Base-by-base conservation (phyloP, 139 green algal species). In the Raphidocelis subcapitata region DNA sequence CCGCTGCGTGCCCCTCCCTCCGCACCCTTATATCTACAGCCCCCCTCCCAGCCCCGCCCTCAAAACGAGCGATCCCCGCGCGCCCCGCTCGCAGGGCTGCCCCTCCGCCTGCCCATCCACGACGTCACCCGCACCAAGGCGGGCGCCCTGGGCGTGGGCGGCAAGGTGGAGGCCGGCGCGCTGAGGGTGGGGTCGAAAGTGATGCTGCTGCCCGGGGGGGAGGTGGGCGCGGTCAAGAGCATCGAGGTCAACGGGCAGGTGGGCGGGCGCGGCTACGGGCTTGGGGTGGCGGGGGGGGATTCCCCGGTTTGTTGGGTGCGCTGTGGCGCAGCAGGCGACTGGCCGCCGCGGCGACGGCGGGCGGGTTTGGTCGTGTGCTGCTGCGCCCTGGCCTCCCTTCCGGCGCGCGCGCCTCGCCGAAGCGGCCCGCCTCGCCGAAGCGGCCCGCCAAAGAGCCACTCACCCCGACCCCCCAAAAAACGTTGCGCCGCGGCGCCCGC, bases 101-200 rank as follows among this genome's bases (percentile, higher is more conserved):
- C 93, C 1, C 67, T 96, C 62, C 81, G 92, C 26, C 54, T 97
- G 71, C 86, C 93, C 20, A 69, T 97, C 0, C 62, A 83, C 0
- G 90, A 96, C 46, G 83, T 93, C 16, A 81, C 82, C 79, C 86
- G 84, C 26, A 82, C 49, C 47, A 71, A 79, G 29, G 36, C 35
- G 56, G 80, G 85, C 14, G 75, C 71, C 8, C 64, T 83, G 0
- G 81, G 69, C 2, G 72, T 97, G 2, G 78, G 85, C 8, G 94
- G 94, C 61, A 98, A 98, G 85, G 35, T 98, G 36, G 93, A 97
- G 85, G 76, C 56, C 2, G 93, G 92, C 8, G 90, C 79, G 8
- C 47, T 93, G 74, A 59, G 70, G 33, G 28, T 68, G 0, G 92
- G 92, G 3, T 84, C 65, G 14, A 69, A 74, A 41, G 84, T 98